Conservation (phyloP, 2,329 filamentous ascomycete species). For the Chrysosporium queenslandicum region DNA sequence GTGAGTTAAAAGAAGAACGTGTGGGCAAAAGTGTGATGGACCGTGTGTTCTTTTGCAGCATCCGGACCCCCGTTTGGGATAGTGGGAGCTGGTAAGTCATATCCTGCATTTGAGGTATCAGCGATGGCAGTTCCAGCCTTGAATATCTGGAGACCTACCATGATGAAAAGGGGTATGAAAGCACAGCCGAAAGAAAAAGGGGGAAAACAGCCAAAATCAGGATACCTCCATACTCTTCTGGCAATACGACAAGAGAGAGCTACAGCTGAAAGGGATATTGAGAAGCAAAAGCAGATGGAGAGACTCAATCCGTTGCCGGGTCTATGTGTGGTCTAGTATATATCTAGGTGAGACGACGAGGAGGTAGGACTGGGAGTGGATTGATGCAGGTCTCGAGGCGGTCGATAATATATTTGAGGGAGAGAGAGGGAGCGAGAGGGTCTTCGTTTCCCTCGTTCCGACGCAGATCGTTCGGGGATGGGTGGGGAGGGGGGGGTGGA, state of each 20-base stretch:
- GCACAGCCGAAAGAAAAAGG: neutral
- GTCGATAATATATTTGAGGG: slow-evolving; percentile 9
- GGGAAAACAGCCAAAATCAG: slow-evolving; percentile 1
- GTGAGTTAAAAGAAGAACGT: slow-evolving; percentile 17
- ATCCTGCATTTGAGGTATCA: slow-evolving; percentile 6
- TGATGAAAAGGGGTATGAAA: neutral
- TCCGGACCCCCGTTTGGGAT: slow-evolving; percentile 13
- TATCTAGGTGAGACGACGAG: neutral
- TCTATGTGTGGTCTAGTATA: slow-evolving; percentile 6
- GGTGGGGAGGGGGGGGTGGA: slow-evolving; percentile 1
- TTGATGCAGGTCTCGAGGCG: slow-evolving; percentile 1
- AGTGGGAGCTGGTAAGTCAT: slow-evolving; percentile 12
- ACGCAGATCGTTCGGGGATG: neutral
- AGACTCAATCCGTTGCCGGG: neutral
- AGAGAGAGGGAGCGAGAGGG: neutral
- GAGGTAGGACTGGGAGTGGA: neutral
- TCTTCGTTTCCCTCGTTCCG: neutral
- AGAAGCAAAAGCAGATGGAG: no score
- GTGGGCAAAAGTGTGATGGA: slow-evolving; percentile 15
- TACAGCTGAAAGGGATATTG: no score
- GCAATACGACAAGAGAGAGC: neutral
- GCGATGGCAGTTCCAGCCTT: neutral
- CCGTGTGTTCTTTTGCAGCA: slow-evolving; percentile 15
- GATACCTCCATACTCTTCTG: neutral
- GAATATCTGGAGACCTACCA: no score